Evolutionary conservation across 805 yeast genomes (phyloP).

Genomic region (Pachysolen tannophilus): DNA sequence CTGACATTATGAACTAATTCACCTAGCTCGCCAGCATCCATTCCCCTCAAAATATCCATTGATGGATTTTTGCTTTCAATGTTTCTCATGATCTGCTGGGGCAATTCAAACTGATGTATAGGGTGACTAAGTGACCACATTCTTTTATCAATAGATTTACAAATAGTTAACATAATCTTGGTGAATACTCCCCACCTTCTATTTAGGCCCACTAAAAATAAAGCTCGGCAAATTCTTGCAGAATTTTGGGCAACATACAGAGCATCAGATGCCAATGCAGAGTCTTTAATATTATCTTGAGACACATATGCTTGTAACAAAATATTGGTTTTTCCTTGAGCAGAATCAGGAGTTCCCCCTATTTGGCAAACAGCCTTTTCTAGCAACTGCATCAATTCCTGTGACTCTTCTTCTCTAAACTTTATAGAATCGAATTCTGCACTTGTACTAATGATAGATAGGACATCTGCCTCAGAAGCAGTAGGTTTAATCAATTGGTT

Average conservation of each 20-base stretch:
- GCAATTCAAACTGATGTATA: conserved; percentile 75
- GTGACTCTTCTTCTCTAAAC: conserved; percentile 78
- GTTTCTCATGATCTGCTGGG: conserved; percentile 53
- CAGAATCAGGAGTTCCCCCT: conserved; percentile 63
- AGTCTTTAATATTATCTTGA: conserved; percentile 59
- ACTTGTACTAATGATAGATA: conserved; percentile 85
- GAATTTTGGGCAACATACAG: conserved; percentile 95
- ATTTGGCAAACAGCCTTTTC: conserved; percentile 70
- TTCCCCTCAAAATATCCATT: conserved; percentile 66
- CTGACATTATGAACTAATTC: conserved; percentile 79
- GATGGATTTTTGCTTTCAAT: conserved; percentile 58
- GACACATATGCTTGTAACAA: conserved; percentile 86
- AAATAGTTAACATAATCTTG: conserved; percentile 65
- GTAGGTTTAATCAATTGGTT: conserved; percentile 75
- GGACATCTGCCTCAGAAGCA: conserved; percentile 87
- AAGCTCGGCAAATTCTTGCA: conserved; percentile 86
- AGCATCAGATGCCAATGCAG: conserved; percentile 79
- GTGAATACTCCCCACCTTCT: conserved; percentile 88
- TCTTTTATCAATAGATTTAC: conserved; percentile 79
- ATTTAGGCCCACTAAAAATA: conserved; percentile 78
- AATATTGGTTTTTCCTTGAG: conserved; percentile 83
- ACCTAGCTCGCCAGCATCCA: conserved; percentile 73
- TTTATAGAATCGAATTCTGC: conserved; percentile 89
- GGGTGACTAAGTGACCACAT: conserved; percentile 93
- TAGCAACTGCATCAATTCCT: conserved; percentile 56